Conservation (phyloP, 1,284 basidiomycete genomes). For the Serendipita sp. region DNA sequence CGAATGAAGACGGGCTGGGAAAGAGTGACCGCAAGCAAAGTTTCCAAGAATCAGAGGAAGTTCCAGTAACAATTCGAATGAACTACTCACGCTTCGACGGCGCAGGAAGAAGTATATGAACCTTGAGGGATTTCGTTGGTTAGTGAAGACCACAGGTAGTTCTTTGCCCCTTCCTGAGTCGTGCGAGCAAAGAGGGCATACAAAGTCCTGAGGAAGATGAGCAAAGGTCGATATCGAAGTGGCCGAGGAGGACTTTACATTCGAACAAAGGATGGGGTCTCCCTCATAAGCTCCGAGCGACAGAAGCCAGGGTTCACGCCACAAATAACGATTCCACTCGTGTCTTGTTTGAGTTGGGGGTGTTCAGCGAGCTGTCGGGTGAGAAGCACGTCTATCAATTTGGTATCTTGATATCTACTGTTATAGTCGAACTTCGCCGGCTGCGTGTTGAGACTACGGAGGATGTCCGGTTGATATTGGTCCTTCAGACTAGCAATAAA, state of each 20-base stretch:
- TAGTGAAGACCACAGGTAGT: not conserved
- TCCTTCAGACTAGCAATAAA: not conserved
- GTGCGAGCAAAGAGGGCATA: not conserved
- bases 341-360: not conserved
- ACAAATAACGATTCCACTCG: constrained; percentile 13
- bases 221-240: not conserved
- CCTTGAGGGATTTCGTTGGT: not conserved
- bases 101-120: not conserved
- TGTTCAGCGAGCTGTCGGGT: not conserved
- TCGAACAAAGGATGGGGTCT: not conserved
- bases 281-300: constrained; percentile 11
- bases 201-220: not conserved
- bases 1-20: not conserved
- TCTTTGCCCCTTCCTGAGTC: constrained; percentile 1
- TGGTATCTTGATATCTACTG: not conserved
- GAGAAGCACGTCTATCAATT: not conserved
- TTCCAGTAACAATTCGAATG: not conserved
- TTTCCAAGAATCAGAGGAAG: not conserved
- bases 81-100: not conserved
- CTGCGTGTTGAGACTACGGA: not conserved
- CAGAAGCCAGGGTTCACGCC: constrained; percentile 16
- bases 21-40: not conserved
- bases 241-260: not conserved
- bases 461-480: not conserved
- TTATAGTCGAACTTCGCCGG: not conserved